A percentile compares a stretch with the other conserved stretches of the same genome.
These are phyloP conservation scores for Nakazawaea siamensis DNA, from an alignment of 805 yeast genomes.

Conservation along the genomic window DNA sequence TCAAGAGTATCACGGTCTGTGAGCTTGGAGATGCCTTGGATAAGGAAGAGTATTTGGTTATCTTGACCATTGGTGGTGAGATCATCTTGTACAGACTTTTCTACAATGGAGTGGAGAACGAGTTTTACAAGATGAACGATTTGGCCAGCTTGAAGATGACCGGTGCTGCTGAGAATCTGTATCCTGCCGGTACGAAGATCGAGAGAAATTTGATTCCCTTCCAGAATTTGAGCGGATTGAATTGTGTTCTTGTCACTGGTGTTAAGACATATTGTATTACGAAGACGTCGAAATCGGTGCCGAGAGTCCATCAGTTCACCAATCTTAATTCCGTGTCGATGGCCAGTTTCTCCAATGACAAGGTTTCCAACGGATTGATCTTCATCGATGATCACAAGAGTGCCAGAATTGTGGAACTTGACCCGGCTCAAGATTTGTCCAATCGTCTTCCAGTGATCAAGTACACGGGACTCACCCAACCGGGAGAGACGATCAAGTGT, in stretches of 20 bases:
- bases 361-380: conserved; percentile 44
- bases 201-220: conserved; percentile 62
- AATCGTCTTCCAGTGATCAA: conserved; percentile 52
- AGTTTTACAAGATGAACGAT: conserved; percentile 35
- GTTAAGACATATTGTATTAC: conserved; percentile 58
- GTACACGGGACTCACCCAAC: conserved; percentile 22
- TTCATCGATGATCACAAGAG: conserved; percentile 63
- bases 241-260: conserved; percentile 66
- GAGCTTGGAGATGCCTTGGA: conserved; percentile 51
- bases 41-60: conserved; percentile 56
- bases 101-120: conserved; percentile 35
- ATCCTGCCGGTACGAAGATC: conserved; percentile 55
- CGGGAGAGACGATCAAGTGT: conserved; percentile 54
- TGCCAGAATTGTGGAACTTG: conserved; percentile 52
- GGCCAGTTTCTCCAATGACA: conserved; percentile 37
- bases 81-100: conserved; percentile 56
- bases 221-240: conserved; percentile 47
- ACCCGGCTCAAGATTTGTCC: conserved; percentile 36
- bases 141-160: conserved; percentile 39
- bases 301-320: conserved; percentile 61
- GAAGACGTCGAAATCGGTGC: conserved; percentile 56
- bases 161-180: conserved; percentile 79
- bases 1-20: conserved; percentile 56
- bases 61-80: conserved; percentile 79
- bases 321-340: conserved; percentile 59